Conservation (phyloP, 805 yeast species). For the Kuraishia capsulata region DNA sequence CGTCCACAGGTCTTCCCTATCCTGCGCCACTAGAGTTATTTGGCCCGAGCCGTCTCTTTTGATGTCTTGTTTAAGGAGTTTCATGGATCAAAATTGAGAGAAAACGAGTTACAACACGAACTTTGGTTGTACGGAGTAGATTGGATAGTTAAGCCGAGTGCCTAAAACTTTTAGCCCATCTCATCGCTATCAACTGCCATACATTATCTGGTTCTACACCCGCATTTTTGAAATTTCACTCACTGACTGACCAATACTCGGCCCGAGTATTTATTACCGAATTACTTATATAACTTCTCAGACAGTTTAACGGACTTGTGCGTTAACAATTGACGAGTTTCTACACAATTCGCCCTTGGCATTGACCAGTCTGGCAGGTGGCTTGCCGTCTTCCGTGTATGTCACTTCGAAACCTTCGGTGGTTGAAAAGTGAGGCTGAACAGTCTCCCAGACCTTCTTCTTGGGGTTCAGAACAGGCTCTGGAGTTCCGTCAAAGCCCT, state of each 20-base stretch:
- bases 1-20: constrained; percentile 87
- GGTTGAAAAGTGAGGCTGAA: constrained; percentile 88
- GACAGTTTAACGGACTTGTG: constrained; percentile 61
- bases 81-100: no score
- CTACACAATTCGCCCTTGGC: constrained; percentile 71
- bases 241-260: no score
- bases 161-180: no score
- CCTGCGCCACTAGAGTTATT: constrained; percentile 68
- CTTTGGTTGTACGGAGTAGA: no score
- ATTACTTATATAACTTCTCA: neutral
- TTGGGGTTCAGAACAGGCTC: constrained; percentile 92
- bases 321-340: constrained; percentile 62
- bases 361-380: constrained; percentile 65
- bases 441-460: constrained; percentile 95
- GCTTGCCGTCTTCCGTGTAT: constrained; percentile 71
- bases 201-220: no score
- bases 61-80: constrained; percentile 37
- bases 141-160: no score
- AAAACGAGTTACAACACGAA: no score
- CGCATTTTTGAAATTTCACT: no score
- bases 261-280: no score
- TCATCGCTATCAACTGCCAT: no score
- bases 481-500: constrained; percentile 82
- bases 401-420: constrained; percentile 67
- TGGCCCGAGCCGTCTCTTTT: constrained; percentile 57